Conservation (phyloP, 306 rosid genomes). For the Cucumis cinereus region DNA sequence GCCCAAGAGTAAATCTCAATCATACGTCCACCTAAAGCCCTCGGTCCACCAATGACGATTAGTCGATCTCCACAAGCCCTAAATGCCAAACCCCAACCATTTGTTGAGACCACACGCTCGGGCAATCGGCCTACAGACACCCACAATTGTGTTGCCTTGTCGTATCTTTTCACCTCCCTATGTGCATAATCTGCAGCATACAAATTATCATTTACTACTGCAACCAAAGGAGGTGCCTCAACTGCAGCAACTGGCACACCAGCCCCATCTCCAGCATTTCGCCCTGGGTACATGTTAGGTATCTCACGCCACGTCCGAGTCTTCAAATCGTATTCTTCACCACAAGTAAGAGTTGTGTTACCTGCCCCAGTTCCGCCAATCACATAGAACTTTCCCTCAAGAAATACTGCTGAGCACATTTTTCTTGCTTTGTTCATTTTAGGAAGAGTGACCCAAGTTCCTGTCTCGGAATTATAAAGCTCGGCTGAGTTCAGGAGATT, state of each 20-base stretch:
- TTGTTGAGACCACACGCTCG: conserved; percentile 12
- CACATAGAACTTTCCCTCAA: conserved; percentile 54
- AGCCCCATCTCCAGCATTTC: conserved; percentile 19
- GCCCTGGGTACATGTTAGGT: conserved; percentile 46
- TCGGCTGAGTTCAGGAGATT: conserved; percentile 48
- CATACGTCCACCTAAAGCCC: conserved; percentile 10
- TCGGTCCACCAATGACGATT: conserved; percentile 12
- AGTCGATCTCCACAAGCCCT: conserved; percentile 15
- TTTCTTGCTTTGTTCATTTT: conserved; percentile 52
- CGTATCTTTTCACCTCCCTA: conserved; percentile 36
- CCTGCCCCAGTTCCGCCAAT: conserved; percentile 52
- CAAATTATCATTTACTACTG: conserved; percentile 55
- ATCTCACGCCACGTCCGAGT: conserved; percentile 48
- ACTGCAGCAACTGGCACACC: conserved; percentile 13
- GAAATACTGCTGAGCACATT: conserved; percentile 53
- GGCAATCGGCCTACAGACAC: conserved; percentile 10
- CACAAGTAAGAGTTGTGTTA: conserved; percentile 26
- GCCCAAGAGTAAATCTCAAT: conserved; percentile 14
- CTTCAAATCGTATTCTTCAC: conserved; percentile 54
- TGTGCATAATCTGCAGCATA: conserved; percentile 55
- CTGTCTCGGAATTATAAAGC: conserved; percentile 53
- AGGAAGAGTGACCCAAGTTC: conserved; percentile 52
- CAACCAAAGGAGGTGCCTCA: conserved; percentile 77
- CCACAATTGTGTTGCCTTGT: conserved; percentile 28
- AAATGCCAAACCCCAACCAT: conserved; percentile 17